These are phyloP conservation scores for Cryphonectria naterciae DNA, from an alignment of 2,329 filamentous ascomycete genomes.

Conservation along the genomic window DNA sequence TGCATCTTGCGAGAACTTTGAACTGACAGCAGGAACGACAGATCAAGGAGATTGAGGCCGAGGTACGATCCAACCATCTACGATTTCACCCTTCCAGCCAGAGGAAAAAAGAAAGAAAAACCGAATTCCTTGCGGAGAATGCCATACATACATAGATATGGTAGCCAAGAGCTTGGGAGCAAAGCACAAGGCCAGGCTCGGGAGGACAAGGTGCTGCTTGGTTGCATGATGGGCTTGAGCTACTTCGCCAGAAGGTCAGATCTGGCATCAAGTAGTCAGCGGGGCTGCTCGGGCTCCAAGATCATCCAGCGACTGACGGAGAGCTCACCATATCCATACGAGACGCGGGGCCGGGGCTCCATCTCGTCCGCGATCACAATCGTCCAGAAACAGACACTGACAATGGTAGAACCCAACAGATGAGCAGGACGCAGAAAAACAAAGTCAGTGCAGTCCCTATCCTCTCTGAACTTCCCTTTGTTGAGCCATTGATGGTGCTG, in stretches of 20 bases:
- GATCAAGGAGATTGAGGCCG: constrained; percentile 97
- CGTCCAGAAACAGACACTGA: background rate
- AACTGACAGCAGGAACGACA: constrained; percentile 46
- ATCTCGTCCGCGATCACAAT: background rate
- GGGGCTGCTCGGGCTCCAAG: background rate
- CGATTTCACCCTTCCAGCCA: background rate
- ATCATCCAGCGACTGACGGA: background rate
- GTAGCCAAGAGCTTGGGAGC: background rate
- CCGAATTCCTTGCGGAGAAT: background rate
- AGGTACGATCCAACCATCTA: constrained; percentile 61
- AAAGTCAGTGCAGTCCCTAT: constrained; percentile 50
- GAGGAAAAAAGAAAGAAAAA: too few relatives aligned
- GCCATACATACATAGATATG: background rate
- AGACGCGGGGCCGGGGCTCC: background rate
- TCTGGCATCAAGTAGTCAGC: background rate
- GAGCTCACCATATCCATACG: background rate
- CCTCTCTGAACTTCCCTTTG: background rate
- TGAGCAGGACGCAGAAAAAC: constrained; percentile 69
- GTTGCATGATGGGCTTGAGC: background rate
- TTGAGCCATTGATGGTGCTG: background rate
- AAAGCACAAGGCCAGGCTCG: background rate
- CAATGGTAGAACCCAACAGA: background rate
- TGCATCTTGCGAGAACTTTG: constrained; percentile 15
- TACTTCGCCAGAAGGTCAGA: background rate
- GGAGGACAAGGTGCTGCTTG: background rate